Evolutionary conservation across 306 rosid species (phyloP).

Genomic region (Lablab purpureus): DNA sequence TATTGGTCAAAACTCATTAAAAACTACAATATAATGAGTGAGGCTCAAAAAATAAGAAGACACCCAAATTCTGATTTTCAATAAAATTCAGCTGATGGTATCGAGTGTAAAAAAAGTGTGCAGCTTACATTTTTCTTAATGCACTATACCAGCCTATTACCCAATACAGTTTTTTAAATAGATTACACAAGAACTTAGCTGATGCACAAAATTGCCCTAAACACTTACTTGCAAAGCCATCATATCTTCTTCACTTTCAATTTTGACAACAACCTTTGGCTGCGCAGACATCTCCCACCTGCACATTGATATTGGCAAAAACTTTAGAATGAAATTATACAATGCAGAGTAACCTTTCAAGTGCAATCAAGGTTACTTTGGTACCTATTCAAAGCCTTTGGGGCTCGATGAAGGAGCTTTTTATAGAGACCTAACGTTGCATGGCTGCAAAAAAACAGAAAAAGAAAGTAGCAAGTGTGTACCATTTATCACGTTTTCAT

Average conservation of each 20-base stretch:
- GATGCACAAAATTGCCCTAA: constrained; percentile 2
- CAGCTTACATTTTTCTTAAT: neutral
- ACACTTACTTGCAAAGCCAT: constrained; percentile 77
- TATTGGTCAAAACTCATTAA: neutral
- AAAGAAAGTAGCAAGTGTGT: constrained; percentile 26
- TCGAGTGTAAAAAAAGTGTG: neutral
- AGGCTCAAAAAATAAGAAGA: neutral
- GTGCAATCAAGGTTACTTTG: neutral
- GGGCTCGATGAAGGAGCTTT: constrained; percentile 82
- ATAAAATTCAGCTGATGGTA: neutral
- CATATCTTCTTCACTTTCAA: constrained; percentile 93
- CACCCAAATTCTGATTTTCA: neutral
- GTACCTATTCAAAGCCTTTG: constrained; percentile 86
- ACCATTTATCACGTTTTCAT: constrained; percentile 9
- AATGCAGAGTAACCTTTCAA: neutral
- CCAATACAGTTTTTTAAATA: constrained; percentile 24
- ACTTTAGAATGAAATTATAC: constrained; percentile 17
- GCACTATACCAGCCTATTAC: neutral
- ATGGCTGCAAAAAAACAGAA: constrained; percentile 60
- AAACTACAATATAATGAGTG: neutral
- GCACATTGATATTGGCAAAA: constrained; percentile 39
- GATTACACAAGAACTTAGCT: neutral
- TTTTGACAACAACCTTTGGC: constrained; percentile 95
- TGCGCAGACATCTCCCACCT: constrained; percentile 99
- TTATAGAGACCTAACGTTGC: constrained; percentile 94